These are phyloP conservation scores for thale cress (Arabidopsis thaliana) DNA, from an alignment of 345 rosid genomes.

Conservation along the genomic window DNA sequence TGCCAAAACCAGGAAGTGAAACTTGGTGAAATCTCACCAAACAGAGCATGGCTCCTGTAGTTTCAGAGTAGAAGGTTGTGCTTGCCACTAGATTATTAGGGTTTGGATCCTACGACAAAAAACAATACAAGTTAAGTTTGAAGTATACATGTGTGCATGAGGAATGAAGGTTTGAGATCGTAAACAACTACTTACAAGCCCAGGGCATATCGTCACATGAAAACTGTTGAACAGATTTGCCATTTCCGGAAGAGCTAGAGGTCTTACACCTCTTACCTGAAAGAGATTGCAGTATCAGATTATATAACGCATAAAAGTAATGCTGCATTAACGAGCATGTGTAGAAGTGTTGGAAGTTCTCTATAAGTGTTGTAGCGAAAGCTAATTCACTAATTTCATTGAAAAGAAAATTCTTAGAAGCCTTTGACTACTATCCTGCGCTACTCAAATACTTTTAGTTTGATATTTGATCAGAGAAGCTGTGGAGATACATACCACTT, in stretches of 20 bases:
- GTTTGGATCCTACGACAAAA: constrained; percentile 86
- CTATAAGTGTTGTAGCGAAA: not conserved
- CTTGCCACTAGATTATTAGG: constrained; percentile 97
- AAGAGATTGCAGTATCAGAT: constrained; percentile 21
- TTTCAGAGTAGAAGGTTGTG: constrained; percentile 90
- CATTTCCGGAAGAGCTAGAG: constrained; percentile 82
- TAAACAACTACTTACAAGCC: constrained; percentile 73
- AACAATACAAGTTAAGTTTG: constrained; percentile 15
- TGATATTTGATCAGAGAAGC: constrained; percentile 12
- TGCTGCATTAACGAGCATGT: not conserved
- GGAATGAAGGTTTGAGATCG: not conserved
- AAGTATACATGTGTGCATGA: not conserved
- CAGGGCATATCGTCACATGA: constrained; percentile 76
- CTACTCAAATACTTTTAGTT: not conserved
- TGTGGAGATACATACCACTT: constrained; percentile 75
- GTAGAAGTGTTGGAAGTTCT: not conserved
- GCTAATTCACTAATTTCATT: not conserved
- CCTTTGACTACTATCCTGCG: not conserved
- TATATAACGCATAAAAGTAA: not conserved
- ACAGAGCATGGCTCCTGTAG: constrained; percentile 83
- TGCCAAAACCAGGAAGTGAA: constrained; percentile 9
- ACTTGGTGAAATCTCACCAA: constrained; percentile 56
- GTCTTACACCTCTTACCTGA: constrained; percentile 93
- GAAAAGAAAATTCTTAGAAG: not conserved
- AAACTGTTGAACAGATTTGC: constrained; percentile 75